Evolutionary conservation across 306 rosid genomes (phyloP).

Genomic region (Trichosanthes cucumerina): DNA sequence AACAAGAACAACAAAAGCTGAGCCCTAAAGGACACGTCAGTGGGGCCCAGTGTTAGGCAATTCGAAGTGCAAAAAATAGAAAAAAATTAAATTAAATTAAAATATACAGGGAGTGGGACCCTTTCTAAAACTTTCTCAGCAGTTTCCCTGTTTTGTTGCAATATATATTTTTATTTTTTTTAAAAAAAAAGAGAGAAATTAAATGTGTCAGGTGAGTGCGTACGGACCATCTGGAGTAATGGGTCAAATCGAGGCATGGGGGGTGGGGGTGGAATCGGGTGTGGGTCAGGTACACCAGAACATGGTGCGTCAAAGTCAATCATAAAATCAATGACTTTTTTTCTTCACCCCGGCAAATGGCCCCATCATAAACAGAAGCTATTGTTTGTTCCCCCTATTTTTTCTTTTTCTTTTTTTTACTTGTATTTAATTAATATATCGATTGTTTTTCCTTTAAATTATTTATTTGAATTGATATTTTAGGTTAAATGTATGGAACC

Average conservation of each 20-base stretch:
- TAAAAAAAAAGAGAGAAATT: not conserved
- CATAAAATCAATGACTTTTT: not conserved
- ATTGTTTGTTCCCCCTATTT: not conserved
- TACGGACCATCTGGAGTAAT: constrained; percentile 8
- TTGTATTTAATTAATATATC: no score
- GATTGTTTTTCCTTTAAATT: not conserved
- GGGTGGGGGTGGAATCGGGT: not conserved
- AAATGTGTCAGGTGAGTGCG: constrained; percentile 10
- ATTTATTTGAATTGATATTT: not conserved
- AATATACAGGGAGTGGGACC: not conserved
- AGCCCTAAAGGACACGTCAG: constrained; percentile 3
- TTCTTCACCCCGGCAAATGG: not conserved
- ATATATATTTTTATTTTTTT: not conserved
- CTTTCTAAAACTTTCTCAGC: not conserved
- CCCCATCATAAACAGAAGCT: not conserved
- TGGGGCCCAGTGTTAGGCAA: constrained; percentile 7
- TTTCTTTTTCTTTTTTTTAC: not conserved
- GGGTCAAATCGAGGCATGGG: constrained; percentile 9
- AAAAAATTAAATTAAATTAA: no score
- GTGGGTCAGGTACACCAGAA: constrained; percentile 5
- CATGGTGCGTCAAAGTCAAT: not conserved
- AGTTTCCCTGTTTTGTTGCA: constrained; percentile 12
- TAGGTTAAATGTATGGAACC: not conserved
- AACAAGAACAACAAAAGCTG: not conserved
- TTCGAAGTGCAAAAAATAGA: not conserved